These are phyloP conservation scores for Eucalyptus caleyi DNA, from an alignment of 345 rosid genomes.

Conservation along the genomic window DNA sequence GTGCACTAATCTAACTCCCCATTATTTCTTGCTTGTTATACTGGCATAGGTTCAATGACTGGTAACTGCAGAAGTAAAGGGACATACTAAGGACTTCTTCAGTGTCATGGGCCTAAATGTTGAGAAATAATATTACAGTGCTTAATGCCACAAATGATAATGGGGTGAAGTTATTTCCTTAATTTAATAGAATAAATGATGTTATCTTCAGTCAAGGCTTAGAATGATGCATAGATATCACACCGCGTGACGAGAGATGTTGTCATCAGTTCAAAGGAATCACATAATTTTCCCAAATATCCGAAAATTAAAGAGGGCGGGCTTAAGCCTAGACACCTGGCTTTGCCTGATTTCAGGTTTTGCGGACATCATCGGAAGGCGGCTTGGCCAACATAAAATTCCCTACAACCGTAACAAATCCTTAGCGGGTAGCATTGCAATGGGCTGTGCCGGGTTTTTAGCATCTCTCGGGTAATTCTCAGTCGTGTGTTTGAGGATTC, in stretches of 20 bases:
- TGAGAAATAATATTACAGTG: not conserved
- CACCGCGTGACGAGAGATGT: not conserved
- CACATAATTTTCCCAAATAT: not conserved
- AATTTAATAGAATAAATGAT: not conserved
- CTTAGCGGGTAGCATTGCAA: constrained; percentile 70
- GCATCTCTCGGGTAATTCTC: constrained; percentile 47
- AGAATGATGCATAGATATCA: not conserved
- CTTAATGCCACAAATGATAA: not conserved
- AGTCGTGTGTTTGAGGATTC: not conserved
- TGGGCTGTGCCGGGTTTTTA: constrained; percentile 64
- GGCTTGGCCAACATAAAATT: constrained; percentile 52
- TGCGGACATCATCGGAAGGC: constrained; percentile 85
- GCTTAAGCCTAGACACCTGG: not conserved
- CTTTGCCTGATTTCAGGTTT: constrained; percentile 31
- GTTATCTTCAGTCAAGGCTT: not conserved
- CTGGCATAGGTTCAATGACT: not conserved
- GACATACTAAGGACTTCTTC: not conserved
- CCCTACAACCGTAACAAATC: constrained; percentile 81
- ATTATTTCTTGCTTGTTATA: not conserved
- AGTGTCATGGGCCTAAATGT: not conserved
- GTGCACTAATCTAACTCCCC: constrained; percentile 12
- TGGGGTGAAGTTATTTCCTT: not conserved
- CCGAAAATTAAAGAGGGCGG: not conserved
- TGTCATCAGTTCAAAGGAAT: not conserved
- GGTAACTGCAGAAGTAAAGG: not conserved